phyloP scores from a whole-genome alignment of 2,329 filamentous ascomycete genomes.

The Microascus cirrosus region DNA sequence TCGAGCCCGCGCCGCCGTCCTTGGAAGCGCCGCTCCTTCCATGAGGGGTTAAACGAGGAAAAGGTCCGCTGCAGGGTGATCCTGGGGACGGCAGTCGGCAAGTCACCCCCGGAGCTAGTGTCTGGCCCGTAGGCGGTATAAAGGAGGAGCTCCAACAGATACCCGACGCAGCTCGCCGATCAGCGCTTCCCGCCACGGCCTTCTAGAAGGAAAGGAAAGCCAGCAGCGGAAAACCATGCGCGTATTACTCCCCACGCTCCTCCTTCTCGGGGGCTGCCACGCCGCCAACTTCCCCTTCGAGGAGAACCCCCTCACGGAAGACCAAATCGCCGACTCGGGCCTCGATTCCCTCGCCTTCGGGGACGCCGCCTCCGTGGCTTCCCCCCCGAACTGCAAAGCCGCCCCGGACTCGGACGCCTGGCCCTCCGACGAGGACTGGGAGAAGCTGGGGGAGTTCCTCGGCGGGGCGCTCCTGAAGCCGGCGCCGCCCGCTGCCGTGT shows the following conservation, averaged over 20 bases:
- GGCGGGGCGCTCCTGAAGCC: constrained; percentile 19
- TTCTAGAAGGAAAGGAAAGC: no score
- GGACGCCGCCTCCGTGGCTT: not conserved
- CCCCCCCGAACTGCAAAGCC: constrained; percentile 14
- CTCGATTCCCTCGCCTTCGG: not conserved
- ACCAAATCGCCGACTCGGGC: constrained; percentile 1
- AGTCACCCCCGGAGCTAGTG: not conserved
- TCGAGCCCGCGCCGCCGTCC: not conserved
- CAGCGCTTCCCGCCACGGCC: no score
- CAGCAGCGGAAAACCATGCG: not conserved
- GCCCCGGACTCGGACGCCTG: constrained; percentile 16
- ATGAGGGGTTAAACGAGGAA: not conserved
- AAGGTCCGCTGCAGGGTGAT: not conserved
- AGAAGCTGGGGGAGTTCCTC: constrained; percentile 15
- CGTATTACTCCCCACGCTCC: not conserved
- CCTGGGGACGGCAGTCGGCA: not conserved
- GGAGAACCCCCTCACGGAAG: not conserved
- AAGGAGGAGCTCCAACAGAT: not conserved
- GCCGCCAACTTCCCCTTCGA: constrained; percentile 4
- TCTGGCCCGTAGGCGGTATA: not conserved
- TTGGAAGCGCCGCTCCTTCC: not conserved
- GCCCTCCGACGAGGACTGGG: constrained; percentile 18
- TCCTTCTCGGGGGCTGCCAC: not conserved
- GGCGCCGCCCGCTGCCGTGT: constrained; percentile 17
- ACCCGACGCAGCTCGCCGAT: no score